Evolutionary conservation across 495 filamentous ascomycete species (phyloP), one percentile per base, ranked within the genome.

Genomic region (Penicillium psychrofluorescens): DNA sequence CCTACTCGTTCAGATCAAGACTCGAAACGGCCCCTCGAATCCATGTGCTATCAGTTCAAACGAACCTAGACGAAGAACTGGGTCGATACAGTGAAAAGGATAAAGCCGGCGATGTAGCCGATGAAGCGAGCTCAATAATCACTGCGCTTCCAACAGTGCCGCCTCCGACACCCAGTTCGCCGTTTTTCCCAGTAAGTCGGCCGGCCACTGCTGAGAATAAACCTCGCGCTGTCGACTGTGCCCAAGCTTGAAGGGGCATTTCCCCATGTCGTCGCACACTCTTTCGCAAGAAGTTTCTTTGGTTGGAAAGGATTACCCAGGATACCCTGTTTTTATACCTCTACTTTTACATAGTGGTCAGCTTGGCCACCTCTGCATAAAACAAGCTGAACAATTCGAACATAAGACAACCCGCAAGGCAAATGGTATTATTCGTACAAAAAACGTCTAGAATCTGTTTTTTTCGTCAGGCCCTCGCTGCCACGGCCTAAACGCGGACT

Each of bases 1-100:
- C 56, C 2, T 67, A 67, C 39, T 62, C 63, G 0, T 51, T 70
- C 37, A 70, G 64, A 35, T 51, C 56, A 22, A 54, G 56, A 39
- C 51, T 53, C 8, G 55, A 51, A 15, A 42, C 39, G 16, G 59
- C 55, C 0, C 67, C 67, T 9, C 57, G 59, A 14, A 55, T 70
- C 10, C 67, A 68, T 48, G 55, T 66, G 0, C 32, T 64, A n/a
- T 62, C 64, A 3, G 58, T 63, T 10, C 54, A 62, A 11, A 52
- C 58, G 49, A 50, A 22, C 13, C 31, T 59, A n/a, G 47, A 59
- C 27, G 58, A 63, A n/a, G 55, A 63, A 1, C 38, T 44, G 15
- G 44, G 7, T 11, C 10, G 10, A 11, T 12, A 12, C n/a, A 10
- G 32, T 12, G 32, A 34, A 12, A 10, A 12, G 9, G 32, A 34